Percentiles rank a stretch among this genome's conserved stretches.
Conservation (phyloP, 1,284 basidiomycete genomes). For the Amylostereum areolatum region DNA sequence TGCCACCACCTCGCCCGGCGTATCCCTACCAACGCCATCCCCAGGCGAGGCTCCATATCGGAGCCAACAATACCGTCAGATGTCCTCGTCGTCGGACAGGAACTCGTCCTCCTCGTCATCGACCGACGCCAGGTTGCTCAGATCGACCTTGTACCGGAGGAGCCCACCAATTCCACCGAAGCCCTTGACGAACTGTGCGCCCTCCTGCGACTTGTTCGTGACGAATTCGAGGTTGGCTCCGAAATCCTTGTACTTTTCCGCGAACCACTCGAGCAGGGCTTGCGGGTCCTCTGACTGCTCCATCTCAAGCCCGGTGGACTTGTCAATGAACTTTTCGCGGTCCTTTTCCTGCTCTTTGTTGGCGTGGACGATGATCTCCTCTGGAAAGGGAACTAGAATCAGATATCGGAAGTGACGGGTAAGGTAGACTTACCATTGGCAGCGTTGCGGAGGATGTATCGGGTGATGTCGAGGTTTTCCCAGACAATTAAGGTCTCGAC, state of each 20-base stretch:
- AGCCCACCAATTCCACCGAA: constrained; percentile 98
- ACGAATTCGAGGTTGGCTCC: constrained; percentile 92
- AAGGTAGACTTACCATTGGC: constrained; percentile 61
- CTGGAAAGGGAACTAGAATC: constrained; percentile 28
- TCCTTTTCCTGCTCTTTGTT: constrained; percentile 85
- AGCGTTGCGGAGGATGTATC: constrained; percentile 84
- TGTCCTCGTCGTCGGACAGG: constrained; percentile 72
- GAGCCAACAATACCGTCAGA: constrained; percentile 84
- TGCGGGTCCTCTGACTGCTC: constrained; percentile 79
- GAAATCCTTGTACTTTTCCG: constrained; percentile 97
- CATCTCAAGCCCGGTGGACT: constrained; percentile 94
- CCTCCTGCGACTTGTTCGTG: constrained; percentile 91
- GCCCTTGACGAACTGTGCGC: constrained; percentile 97
- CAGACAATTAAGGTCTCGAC: constrained; percentile 98
- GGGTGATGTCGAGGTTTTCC: constrained; percentile 91
- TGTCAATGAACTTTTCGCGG: constrained; percentile 91
- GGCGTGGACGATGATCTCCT: constrained; percentile 77
- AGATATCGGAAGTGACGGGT: neutral
- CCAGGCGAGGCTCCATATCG: constrained; percentile 56
- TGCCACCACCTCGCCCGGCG: constrained; percentile 42
- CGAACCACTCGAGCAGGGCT: constrained; percentile 93
- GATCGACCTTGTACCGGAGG: constrained; percentile 93
- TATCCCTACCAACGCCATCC: constrained; percentile 20
- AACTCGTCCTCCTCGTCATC: constrained; percentile 83
- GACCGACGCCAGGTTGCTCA: constrained; percentile 66